Conservation (phyloP, 345 rosid species). For the Eucalyptus cloeziana region DNA sequence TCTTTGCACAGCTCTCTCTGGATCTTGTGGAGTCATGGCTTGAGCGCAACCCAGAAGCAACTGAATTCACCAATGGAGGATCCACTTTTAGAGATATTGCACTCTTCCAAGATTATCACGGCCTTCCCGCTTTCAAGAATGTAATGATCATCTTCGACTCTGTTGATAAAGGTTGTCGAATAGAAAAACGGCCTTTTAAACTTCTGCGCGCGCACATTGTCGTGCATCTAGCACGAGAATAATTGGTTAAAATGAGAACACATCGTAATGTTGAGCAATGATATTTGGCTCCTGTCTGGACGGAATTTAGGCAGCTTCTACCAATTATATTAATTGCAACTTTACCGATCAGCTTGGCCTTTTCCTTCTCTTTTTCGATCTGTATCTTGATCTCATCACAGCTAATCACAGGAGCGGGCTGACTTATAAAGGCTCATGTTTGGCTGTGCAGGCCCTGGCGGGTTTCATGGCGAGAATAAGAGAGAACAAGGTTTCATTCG, state of each 20-base stretch:
- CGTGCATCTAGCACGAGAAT: background rate
- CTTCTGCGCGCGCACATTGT: background rate
- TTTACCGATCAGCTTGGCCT: background rate
- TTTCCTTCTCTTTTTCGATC: background rate
- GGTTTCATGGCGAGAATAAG: constrained; percentile 58
- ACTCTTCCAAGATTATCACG: constrained; percentile 89
- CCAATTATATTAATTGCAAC: background rate
- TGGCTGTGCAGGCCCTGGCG: constrained; percentile 32
- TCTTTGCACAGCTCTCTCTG: constrained; percentile 42
- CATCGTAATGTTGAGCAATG: background rate
- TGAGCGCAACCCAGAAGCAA: constrained; percentile 38
- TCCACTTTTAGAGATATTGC: constrained; percentile 59
- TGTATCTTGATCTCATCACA: background rate
- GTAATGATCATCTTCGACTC: constrained; percentile 11
- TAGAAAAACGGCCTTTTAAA: background rate
- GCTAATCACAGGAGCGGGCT: background rate
- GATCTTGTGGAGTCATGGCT: constrained; percentile 75
- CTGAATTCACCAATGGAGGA: constrained; percentile 34
- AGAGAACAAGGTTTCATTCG: constrained; percentile 60
- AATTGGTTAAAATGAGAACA: background rate
- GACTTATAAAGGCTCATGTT: background rate
- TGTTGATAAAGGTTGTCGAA: background rate
- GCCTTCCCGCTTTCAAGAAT: constrained; percentile 61
- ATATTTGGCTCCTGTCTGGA: background rate
- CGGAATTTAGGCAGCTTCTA: background rate